Evolutionary conservation across 306 rosid genomes (phyloP), one percentile per base, ranked within the genome.

Genomic region (Cercis canadensis): DNA sequence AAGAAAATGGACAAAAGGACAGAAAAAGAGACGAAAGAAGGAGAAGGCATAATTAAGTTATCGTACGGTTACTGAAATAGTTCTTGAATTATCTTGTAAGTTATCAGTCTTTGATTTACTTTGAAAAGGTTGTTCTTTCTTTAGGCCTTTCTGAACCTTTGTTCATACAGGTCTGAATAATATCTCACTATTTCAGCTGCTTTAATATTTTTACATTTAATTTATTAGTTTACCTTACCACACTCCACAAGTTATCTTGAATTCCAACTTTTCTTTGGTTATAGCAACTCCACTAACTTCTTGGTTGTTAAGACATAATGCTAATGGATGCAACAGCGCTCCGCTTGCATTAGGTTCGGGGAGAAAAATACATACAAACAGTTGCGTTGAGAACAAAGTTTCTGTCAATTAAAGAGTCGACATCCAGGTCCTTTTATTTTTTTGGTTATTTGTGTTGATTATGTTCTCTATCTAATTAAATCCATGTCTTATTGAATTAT

Each of bases 241-340:
- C 32, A 36, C 79, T 65, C 65, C 67, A 8, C 78, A 84, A 81
- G 89, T 84, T 73, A 79, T 62, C 80, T 59, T 47, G 18, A 79
- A 78, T 79, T 84, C 85, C 80, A 7, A 21, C 41, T 24, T 63
- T 40, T 14, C 49, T 10, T 18, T 11, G 51, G 41, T 63, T 55
- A 6, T 24, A 24, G 29, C 29, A 24, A 24, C 29, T 24, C 29
- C 17, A 15, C 50, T 52, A 39, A 11, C 19, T 51, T 49, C 11
- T 59, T 18, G 31, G 47, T 31, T 60, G n/a, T 11, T 4, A 14
- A 6, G 65, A 57, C 18, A 21, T 44, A 14, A 9, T 8, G 10
- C 17, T 1, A 21, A 32, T 32, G 53, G 36, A 43, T 62, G 40
- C 44, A 34, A 54, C 37, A 56, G 77, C 29, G 29, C 29, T 24